These are phyloP conservation scores for Kodamaea ohmeri DNA, from an alignment of 1,139 yeast genomes.

Conservation along the genomic window DNA sequence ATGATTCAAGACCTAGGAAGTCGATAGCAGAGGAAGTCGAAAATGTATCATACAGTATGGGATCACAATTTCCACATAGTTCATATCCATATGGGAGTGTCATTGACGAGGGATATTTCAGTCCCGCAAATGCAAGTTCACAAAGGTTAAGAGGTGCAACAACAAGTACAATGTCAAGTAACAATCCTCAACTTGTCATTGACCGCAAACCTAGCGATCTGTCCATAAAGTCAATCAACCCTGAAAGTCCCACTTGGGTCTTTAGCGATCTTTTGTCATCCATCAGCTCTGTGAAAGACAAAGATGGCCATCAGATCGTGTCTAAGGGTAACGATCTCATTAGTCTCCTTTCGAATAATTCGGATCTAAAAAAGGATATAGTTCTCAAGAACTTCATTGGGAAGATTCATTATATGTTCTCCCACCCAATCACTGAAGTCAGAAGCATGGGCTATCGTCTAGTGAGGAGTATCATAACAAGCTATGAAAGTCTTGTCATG, in stretches of 20 bases:
- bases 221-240: conserved; percentile 13
- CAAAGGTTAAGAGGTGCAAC: conserved; percentile 15
- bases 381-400: conserved; percentile 59
- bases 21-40: too few species aligned
- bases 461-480: conserved; percentile 60
- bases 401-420: conserved; percentile 59
- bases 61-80: too few species aligned
- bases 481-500: conserved; percentile 48
- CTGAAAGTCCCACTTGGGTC: conserved; percentile 39
- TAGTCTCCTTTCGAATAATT: conserved; percentile 52
- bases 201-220: conserved; percentile 10
- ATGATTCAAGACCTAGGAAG: background rate
- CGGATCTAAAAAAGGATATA: conserved; percentile 63
- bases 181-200: conserved; percentile 3
- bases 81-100: conserved; percentile 1
- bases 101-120: conserved; percentile 9
- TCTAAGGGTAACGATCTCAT: conserved; percentile 65
- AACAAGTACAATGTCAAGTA: conserved; percentile 6
- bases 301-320: conserved; percentile 48
- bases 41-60: too few species aligned
- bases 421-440: conserved; percentile 59
- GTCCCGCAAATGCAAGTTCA: conserved; percentile 5
- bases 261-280: conserved; percentile 34
- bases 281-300: conserved; percentile 26
- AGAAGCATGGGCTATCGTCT: conserved; percentile 76